These are phyloP conservation scores for Wallacemonas rigidus DNA, from an alignment of 208 protist species.

Conservation along the genomic window DNA sequence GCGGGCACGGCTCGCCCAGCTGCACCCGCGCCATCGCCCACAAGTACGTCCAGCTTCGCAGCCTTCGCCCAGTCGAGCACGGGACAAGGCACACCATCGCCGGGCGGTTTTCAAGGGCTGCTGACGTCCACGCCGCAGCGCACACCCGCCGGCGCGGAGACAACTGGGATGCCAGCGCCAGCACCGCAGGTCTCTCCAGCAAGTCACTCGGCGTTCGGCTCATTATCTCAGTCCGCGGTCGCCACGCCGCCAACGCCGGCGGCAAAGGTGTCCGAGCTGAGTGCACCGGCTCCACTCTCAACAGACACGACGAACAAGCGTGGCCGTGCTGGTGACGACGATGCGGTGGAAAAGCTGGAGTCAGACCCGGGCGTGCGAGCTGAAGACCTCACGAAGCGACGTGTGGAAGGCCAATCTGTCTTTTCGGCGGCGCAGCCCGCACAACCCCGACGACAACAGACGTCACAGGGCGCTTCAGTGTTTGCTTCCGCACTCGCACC, in stretches of 20 bases:
- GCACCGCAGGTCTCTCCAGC: background rate
- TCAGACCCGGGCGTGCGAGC: too few relatives aligned
- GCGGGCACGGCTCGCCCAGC: too few relatives aligned
- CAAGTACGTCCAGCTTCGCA: background rate
- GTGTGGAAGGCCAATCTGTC: background rate
- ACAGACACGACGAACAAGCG: background rate
- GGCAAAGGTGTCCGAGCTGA: too few relatives aligned
- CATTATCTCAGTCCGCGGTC: too few relatives aligned
- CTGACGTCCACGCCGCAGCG: background rate
- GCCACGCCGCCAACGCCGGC: too few relatives aligned
- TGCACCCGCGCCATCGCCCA: background rate
- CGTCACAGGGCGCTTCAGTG: too few relatives aligned
- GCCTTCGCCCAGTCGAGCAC: background rate
- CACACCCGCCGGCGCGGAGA: background rate
- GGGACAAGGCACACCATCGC: background rate
- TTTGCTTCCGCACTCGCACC: too few relatives aligned
- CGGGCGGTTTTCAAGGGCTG: background rate
- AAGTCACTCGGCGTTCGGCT: background rate
- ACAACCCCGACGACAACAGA: too few relatives aligned
- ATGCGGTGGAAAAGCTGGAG: background rate
- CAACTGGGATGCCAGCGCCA: slow-evolving; percentile 12
- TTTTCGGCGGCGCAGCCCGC: too few relatives aligned
- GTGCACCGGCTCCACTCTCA: background rate
- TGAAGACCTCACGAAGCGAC: background rate
- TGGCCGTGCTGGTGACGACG: background rate